Base-by-base conservation (phyloP, 1,284 basidiomycete genomes). In the Ustilago crameri region DNA sequence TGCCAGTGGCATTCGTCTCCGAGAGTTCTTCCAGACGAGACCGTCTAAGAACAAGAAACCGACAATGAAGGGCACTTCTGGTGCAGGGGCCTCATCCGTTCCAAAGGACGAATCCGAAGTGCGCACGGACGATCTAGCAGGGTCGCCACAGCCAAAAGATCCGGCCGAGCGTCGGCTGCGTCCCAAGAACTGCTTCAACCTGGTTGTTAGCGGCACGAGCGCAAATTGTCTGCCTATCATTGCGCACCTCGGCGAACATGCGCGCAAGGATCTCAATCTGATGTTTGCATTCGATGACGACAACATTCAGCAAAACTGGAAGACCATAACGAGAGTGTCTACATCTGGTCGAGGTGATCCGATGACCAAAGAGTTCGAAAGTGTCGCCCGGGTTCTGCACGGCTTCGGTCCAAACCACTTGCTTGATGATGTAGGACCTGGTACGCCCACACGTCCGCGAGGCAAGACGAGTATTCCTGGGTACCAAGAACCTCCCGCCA, bases 371-470 rank as follows among this genome's bases (percentile, higher is more conserved):
- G 41, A 42, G 22, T 42, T 42, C 15, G 41, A 42, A 23, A 10
- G 20, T 9, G 41, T 42, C 22, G 23, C 17, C 8, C 41, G 10
- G 14, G 41, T 18, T 15, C 18, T 42, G 41, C 41, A 42, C 10
- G 20, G 41, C 41, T 9, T 42, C 7, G 47, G 47, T 49, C 35
- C 3, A 26, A 49, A 37, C 35, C 47, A 49, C 47, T 22, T 51
- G 24, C 49, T 41, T n/a, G n/a, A n/a, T 42, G n/a, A 18, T 4
- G 9, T 32, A 14, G 46, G 46, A 15, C 20, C 35, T 35, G 32
- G 32, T 34, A 34, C 9, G 32, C 32, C 32, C 32, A 14, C 7
- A 35, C 46, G 9, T 27, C 46, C 43, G 43, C 45, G 45, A 46
- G 27, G 45, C 9, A 22, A 10, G 27, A 46, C 45, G 22, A 34